Base-by-base conservation (phyloP, 176 grass and related monocot genomes). In the Tuctoria greenei region DNA sequence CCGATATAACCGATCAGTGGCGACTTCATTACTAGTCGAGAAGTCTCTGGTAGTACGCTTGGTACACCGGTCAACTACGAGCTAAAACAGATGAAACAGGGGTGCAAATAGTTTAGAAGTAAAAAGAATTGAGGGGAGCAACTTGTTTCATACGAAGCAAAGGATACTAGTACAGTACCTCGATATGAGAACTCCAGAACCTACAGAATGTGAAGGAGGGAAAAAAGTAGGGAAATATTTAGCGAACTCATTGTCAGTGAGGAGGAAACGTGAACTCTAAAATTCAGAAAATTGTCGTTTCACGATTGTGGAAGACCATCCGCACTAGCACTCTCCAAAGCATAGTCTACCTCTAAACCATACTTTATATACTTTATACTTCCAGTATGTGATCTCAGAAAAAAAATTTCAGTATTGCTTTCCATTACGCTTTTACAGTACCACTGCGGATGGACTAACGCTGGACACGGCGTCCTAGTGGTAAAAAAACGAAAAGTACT, bases 31-130 rank as follows among this genome's bases (percentile, higher is more conserved):
- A 39, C 46, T 37, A 26, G 67, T 51, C 15, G 74, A 78, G 51
- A 87, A 87, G 25, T 51, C 34, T 39, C 61, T 78, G 18, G 25
- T 16, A 17, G 14, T 10, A 79, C 54, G 67, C 34, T 79, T 87
- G 73, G n/a, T 78, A 42, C 24, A 83, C 50, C 40, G 67, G 50
- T 5, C 67, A 67, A 40, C 27, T 77, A 61, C 9, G 10, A 40
- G 52, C 75, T 73, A 43, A 62, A 62, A 65, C 20, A 67, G 13
- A 66, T 40, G n/a, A 10, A 38, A 13, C 56, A 76, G 12, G 26
- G 15, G 37, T 3, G 4, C 13, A 31, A 51, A 71, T 51, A 36
- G 25, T 64, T 68, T 18, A 81, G 18, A 52, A 86, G 4, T 46
- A 76, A 38, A 86, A 17, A 8, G 26, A 54, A 2, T 40, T 6